Conservation (phyloP, 1,139 yeast species). For the Candida pseudoviswanathii region DNA sequence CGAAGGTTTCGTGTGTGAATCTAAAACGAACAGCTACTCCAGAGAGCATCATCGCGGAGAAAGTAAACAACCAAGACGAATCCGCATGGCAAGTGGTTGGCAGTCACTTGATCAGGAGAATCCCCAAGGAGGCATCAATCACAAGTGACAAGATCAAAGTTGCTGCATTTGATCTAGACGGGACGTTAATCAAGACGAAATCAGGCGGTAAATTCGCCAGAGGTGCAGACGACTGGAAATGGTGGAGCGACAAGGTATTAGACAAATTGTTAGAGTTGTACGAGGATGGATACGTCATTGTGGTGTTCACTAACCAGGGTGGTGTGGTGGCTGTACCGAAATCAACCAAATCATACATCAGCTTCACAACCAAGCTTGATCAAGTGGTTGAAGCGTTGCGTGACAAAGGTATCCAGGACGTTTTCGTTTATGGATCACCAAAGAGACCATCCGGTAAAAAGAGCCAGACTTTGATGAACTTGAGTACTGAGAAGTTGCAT, state of each 20-base stretch:
- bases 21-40: slow-evolving; percentile 2
- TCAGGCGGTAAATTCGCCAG: slow-evolving; percentile 58
- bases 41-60: neutral
- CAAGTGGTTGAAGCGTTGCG: slow-evolving; percentile 14
- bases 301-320: slow-evolving; percentile 89
- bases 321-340: slow-evolving; percentile 44
- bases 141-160: slow-evolving; percentile 30
- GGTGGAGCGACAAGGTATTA: slow-evolving; percentile 41
- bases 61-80: neutral
- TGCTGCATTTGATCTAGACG: slow-evolving; percentile 80
- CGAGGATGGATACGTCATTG: slow-evolving; percentile 43
- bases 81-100: slow-evolving; percentile 32
- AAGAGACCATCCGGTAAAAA: slow-evolving; percentile 40
- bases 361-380: slow-evolving; percentile 48
- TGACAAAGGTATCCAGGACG: slow-evolving; percentile 18
- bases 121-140: slow-evolving; percentile 21
- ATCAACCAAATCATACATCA: slow-evolving; percentile 51
- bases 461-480: slow-evolving; percentile 10
- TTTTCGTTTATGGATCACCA: slow-evolving; percentile 65
- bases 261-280: slow-evolving; percentile 28
- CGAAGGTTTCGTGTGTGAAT: neutral
- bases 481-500: slow-evolving; percentile 37
- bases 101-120: slow-evolving; percentile 36
- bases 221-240: slow-evolving; percentile 70
- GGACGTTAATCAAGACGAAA: slow-evolving; percentile 64